These are phyloP conservation scores for Pulveroboletus sp. DNA, from an alignment of 768 basidiomycete species.

Conservation along the genomic window DNA sequence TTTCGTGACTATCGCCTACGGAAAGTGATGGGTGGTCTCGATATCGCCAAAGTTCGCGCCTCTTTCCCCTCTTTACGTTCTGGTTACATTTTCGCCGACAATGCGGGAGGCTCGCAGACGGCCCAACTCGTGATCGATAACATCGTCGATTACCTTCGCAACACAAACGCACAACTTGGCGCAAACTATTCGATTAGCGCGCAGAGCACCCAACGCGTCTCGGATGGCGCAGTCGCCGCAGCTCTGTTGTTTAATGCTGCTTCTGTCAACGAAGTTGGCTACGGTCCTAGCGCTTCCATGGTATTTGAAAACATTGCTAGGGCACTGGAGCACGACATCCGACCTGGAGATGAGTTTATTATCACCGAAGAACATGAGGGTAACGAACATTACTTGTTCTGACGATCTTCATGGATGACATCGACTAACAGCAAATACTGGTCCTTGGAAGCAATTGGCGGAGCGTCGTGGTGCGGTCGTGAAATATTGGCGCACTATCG, in stretches of 20 bases:
- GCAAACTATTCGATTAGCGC: slow-evolving; percentile 62
- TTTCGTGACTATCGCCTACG: background rate
- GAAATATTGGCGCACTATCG: slow-evolving; percentile 54
- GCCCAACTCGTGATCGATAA: slow-evolving; percentile 50
- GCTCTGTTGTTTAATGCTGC: slow-evolving; percentile 60
- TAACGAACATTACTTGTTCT: slow-evolving; percentile 24
- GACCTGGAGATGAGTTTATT: slow-evolving; percentile 66
- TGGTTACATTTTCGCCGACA: slow-evolving; percentile 68
- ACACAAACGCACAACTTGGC: slow-evolving; percentile 71
- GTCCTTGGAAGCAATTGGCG: slow-evolving; percentile 75
- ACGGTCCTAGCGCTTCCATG: slow-evolving; percentile 63
- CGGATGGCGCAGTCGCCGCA: slow-evolving; percentile 46
- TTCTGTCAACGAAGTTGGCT: slow-evolving; percentile 59
- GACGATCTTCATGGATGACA: background rate
- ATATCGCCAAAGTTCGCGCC: slow-evolving; percentile 48
- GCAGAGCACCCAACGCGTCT: slow-evolving; percentile 47
- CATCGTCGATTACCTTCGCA: slow-evolving; percentile 61
- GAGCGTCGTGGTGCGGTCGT: slow-evolving; percentile 47
- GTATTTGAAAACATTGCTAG: slow-evolving; percentile 66
- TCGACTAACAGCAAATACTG: slow-evolving; percentile 53
- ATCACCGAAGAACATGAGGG: slow-evolving; percentile 80
- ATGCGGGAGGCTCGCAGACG: slow-evolving; percentile 71
- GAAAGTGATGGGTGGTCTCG: slow-evolving; percentile 29
- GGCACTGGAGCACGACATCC: slow-evolving; percentile 51
- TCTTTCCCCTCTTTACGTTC: slow-evolving; percentile 58